Percentiles rank a stretch among this genome's conserved stretches.
These are phyloP conservation scores for Linum tenue DNA, from an alignment of 345 rosid species.

Conservation along the genomic window DNA sequence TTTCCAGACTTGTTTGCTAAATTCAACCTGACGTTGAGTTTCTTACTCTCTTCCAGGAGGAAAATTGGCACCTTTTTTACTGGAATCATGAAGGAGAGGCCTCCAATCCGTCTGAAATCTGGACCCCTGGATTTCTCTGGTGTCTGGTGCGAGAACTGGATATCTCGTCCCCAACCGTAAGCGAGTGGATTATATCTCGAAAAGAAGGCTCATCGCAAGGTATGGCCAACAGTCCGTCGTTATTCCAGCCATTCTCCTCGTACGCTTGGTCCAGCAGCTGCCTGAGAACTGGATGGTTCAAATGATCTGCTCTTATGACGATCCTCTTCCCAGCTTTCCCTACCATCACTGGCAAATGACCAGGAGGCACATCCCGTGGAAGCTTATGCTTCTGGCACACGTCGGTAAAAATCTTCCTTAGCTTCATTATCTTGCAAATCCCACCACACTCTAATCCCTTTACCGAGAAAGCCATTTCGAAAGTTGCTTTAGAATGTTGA, in stretches of 20 bases:
- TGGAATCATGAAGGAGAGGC: slow-evolving; percentile 7
- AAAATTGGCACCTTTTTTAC: not conserved
- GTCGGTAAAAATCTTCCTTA: slow-evolving; percentile 15
- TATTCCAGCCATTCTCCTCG: slow-evolving; percentile 19
- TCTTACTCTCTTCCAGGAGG: too few relatives aligned
- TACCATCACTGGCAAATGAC: slow-evolving; percentile 27
- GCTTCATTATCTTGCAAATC: slow-evolving; percentile 22
- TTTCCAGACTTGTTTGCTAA: not conserved
- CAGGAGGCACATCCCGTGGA: slow-evolving; percentile 27
- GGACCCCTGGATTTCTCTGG: slow-evolving; percentile 9
- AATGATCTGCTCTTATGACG: slow-evolving; percentile 21
- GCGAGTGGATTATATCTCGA: slow-evolving; percentile 21
- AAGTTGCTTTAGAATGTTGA: not conserved
- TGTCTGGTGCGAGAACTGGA: slow-evolving; percentile 5
- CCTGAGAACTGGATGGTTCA: slow-evolving; percentile 26
- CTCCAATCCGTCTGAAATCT: slow-evolving; percentile 6
- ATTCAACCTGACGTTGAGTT: not conserved
- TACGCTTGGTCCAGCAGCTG: slow-evolving; percentile 26
- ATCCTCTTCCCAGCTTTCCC: slow-evolving; percentile 24
- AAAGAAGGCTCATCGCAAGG: slow-evolving; percentile 25
- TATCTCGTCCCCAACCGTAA: slow-evolving; percentile 5
- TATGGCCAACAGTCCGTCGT: slow-evolving; percentile 26
- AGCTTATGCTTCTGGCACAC: slow-evolving; percentile 19
- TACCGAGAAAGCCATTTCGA: slow-evolving; percentile 13
- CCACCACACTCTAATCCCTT: slow-evolving; percentile 16